Evolutionary conservation across 2,329 filamentous ascomycete species (phyloP).

Genomic region (Sporothrix mexicana): DNA sequence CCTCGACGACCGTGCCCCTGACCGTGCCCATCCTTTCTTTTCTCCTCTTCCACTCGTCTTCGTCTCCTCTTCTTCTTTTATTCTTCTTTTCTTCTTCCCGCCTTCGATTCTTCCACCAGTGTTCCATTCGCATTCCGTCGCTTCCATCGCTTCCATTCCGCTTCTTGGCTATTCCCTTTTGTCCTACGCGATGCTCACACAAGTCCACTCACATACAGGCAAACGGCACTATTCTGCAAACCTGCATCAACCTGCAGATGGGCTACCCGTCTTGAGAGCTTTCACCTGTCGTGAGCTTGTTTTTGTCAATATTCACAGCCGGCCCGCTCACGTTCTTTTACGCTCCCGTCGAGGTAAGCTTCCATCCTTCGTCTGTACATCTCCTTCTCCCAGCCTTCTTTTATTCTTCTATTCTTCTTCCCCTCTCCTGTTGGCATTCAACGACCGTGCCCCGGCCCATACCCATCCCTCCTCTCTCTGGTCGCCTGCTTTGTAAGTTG

Average conservation of each 20-base stretch:
- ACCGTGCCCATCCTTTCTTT: neutral
- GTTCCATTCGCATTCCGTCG: neutral
- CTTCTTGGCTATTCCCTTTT: neutral
- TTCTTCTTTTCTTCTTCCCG: neutral
- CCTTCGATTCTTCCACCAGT: neutral
- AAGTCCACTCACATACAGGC: neutral
- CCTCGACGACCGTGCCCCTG: too few relatives aligned
- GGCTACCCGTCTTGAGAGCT: neutral
- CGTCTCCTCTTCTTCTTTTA: neutral
- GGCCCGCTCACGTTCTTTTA: neutral
- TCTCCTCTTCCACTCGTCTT: neutral
- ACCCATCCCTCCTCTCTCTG: neutral
- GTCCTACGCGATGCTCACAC: too few relatives aligned
- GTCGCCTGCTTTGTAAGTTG: neutral
- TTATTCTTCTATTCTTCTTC: conserved; percentile 12
- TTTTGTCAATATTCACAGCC: neutral
- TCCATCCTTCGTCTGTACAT: neutral
- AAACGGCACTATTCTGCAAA: too few relatives aligned
- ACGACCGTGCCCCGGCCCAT: neutral
- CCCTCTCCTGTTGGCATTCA: neutral
- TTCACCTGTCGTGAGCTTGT: neutral
- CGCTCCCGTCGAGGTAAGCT: neutral
- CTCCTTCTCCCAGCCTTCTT: neutral
- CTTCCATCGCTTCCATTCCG: neutral
- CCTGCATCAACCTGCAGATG: neutral